Evolutionary conservation across 73 alveolate genomes (phyloP), one percentile per base, ranked within the genome.

Genomic region (Tetrahymena malaccensis): DNA sequence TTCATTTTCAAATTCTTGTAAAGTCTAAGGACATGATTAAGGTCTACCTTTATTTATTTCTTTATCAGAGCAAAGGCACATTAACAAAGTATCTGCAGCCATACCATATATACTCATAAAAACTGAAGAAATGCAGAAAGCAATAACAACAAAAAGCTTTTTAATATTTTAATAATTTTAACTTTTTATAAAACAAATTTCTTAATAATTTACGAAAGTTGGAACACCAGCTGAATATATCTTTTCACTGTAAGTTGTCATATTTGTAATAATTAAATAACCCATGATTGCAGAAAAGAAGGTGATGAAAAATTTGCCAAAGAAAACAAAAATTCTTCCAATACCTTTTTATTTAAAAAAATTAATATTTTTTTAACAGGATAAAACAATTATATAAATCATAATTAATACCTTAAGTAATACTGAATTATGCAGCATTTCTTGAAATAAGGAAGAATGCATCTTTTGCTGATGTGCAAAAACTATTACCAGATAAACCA

Each of bases 381-480:
- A 40, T 7, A 40, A 27, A 70, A n/a, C 25, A 25, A 70, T 9
- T 57, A 57, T 44, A 27, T 55, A 35, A 33, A 84, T 9, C n/a
- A n/a, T n/a, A n/a, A 85, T 9, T 50, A 89, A 93, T 85, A 85
- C 97, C 97, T 56, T 95, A 94, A 13, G 98, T 97, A 70, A 98
- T 94, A 12, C 98, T 89, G 94, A 98, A 98, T 70, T 99, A 95
- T 34, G 98, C 99, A 43, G 98, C 98, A 96, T 98, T 98, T 96
- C 99, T 97, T 12, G 98, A 83, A 55, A 98, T 97, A 22, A 99
- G 95, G 95, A 97, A 98, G 96, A 99, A 99, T 1, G 99, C 99
- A 83, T 97, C 98, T 98, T 99, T 97, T 15, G 99, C 99, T 25
- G 99, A 96, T 50, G 95, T 93, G 96, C 99, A 99, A 98, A 99